Base-by-base conservation (phyloP, 371 early-diverging fungal species). In the Encephalitozoon hellem region DNA sequence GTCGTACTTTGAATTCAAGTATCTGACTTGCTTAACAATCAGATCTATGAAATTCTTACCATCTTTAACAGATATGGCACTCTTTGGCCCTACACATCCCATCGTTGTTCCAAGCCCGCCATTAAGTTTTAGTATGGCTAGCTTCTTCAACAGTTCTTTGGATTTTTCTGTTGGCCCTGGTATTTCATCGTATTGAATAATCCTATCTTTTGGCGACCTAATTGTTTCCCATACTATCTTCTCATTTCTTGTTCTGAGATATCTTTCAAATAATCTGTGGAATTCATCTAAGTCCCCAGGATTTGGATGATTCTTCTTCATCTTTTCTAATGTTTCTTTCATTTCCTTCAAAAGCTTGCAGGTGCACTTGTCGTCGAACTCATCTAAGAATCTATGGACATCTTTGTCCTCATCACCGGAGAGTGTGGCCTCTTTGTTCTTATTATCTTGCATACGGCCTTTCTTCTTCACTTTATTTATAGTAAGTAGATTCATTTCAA, bases 31-130 rank as follows among this genome's bases (percentile, higher is more conserved):
- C 81, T 94, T 91, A 59, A 94, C 96, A 72, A 92, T 92, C 72
- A 98, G 87, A 84, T 98, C 97, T 76, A 98, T 89, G 85, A 98
- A 97, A 73, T 96, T 95, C 90, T 93, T 91, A 32, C 93, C 91
- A 80, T 95, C 94, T 80, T 94, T 90, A 30, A 98, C 95, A 87
- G 95, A 93, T 82, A 98, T 97, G 45, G 93, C 96, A 70, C 86
- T 83, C 87, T 98, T 98, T 70, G 98, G 98, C n/a, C 97, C 98
- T 71, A 93, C 92, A 81, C 94, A 95, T 34, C 98, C 99, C 99
- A 98, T 98, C 54, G 96, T 94, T 28, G 97, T 97, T 72, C 97
- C 99, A 39, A 97, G 89, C 74, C 97, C 99, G 83, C 99, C 97
- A 81, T 98, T 97, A 64, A 98, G 88, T 87, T 98, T 98, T 55